These are phyloP conservation scores for Penicillium coprophilum DNA, from an alignment of 495 filamentous ascomycete species.

Conservation along the genomic window DNA sequence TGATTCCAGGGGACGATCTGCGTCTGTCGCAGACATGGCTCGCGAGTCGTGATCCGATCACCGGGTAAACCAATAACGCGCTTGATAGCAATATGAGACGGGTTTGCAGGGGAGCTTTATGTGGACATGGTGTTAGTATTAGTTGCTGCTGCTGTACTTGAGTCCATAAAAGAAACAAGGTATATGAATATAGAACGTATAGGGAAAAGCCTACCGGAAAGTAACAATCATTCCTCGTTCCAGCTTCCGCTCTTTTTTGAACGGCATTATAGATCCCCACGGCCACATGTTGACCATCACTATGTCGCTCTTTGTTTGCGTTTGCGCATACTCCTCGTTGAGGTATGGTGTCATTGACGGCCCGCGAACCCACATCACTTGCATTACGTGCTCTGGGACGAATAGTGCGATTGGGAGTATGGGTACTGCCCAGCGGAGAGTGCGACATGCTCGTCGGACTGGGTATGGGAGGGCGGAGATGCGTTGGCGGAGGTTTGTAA, in stretches of 20 bases:
- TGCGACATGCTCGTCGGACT: slow-evolving; percentile 30
- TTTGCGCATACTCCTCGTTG: slow-evolving; percentile 61
- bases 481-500: slow-evolving; percentile 33
- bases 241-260: slow-evolving; percentile 41
- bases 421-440: slow-evolving; percentile 54
- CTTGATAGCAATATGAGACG: slow-evolving; percentile 62
- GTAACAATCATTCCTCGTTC: slow-evolving; percentile 56
- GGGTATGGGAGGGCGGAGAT: slow-evolving; percentile 36
- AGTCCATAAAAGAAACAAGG: neutral
- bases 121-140: neutral
- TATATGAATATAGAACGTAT: neutral
- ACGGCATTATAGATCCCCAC: slow-evolving; percentile 34
- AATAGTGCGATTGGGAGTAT: slow-evolving; percentile 64
- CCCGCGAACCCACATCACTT: slow-evolving; percentile 63
- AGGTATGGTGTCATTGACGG: slow-evolving; percentile 77
- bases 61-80: slow-evolving; percentile 68
- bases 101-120: slow-evolving; percentile 61
- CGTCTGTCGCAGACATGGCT: slow-evolving; percentile 56
- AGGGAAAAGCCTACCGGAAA: slow-evolving; percentile 43
- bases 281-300: slow-evolving; percentile 52
- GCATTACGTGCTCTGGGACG: slow-evolving; percentile 61
- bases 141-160: neutral
- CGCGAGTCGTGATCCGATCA: slow-evolving; percentile 61
- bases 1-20: slow-evolving; percentile 67
- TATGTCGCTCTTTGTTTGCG: slow-evolving; percentile 51